A percentile compares a stretch with the other conserved stretches of the same genome.
phyloP scores from a whole-genome alignment of 2,329 filamentous ascomycete species.

The Alternaria arbusti region DNA sequence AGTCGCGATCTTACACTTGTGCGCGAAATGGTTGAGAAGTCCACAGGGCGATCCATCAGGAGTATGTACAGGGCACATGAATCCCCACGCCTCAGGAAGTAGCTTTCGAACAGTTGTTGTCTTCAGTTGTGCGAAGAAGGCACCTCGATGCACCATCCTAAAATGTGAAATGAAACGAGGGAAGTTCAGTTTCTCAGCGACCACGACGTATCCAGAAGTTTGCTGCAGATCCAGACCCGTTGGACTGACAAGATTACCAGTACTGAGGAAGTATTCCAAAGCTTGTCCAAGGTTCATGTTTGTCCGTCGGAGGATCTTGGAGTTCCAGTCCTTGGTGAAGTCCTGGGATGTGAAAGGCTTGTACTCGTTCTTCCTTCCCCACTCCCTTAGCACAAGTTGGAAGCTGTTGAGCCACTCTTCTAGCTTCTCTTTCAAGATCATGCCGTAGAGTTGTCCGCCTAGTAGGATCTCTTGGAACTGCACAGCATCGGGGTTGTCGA shows the following conservation, averaged over 20 bases:
- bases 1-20: constrained; percentile 92
- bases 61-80: constrained; percentile 91
- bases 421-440: constrained; percentile 92
- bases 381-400: constrained; percentile 60
- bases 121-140: constrained; percentile 97
- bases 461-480: constrained; percentile 95
- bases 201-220: constrained; percentile 91
- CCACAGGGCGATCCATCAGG: constrained; percentile 96
- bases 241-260: constrained; percentile 88
- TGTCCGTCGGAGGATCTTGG: constrained; percentile 77
- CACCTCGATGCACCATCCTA: constrained; percentile 98
- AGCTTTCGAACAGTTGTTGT: constrained; percentile 96
- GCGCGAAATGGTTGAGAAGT: constrained; percentile 90
- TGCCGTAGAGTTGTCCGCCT: constrained; percentile 90
- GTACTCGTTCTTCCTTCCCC: constrained; percentile 59
- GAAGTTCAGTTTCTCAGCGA: constrained; percentile 92
- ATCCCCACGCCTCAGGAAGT: constrained; percentile 96
- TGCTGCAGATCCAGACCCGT: constrained; percentile 95
- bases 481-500: constrained; percentile 95
- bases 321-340: constrained; percentile 78
- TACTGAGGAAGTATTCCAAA: constrained; percentile 95
- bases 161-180: constrained; percentile 98
- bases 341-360: constrained; percentile 73
- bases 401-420: constrained; percentile 86
- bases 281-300: constrained; percentile 88